Evolutionary conservation across 179 eudicot genomes (phyloP), one percentile per base, ranked within the genome.

Genomic region (Beta macrorhiza): DNA sequence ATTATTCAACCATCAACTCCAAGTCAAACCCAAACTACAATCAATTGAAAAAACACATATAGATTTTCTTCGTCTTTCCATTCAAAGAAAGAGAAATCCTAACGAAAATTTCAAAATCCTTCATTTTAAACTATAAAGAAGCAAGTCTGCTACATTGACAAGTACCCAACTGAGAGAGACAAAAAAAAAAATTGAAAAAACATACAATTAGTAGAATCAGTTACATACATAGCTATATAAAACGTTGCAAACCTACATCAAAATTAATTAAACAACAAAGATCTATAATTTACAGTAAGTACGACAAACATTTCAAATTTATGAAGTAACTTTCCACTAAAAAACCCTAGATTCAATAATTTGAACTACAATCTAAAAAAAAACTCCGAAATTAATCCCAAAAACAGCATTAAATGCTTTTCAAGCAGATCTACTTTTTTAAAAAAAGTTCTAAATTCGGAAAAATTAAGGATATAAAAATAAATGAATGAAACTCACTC

Each of bases 401-500:
- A 16, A 7, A 73, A 42, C 32, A 49, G 71, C 72, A 74, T 9
- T 10, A 4, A 59, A 22, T 37, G 57, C 14, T 49, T 5, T 9
- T 5, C 1, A 19, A 77, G 52, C 77, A 82, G 88, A 86, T 88
- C 88, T 83, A 77, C 7, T 74, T 0, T 4, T 5, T 3, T 5
- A n/a, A 3, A n/a, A 51, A 1, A 22, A 5, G 19, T 20, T n/a
- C 42, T 14, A 52, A 51, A 72, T 9, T 22, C 42, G 17, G 51
- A 67, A 13, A 37, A 42, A 37, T 15, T 62, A 11, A 15, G 11
- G 12, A 64, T 5, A 49, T 49, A 49, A 17, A n/a, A 29, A 16
- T 1, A 29, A 0, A 29, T 1, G 32, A 15, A 20, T 0, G 42
- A 9, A 49, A 68, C 90, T 77, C 69, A 90, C 92, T 90, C 91